Evolutionary conservation across 225 moss, liverwort and hornwort species (phyloP).

Genomic region (Pseudoscleropodium purum): DNA sequence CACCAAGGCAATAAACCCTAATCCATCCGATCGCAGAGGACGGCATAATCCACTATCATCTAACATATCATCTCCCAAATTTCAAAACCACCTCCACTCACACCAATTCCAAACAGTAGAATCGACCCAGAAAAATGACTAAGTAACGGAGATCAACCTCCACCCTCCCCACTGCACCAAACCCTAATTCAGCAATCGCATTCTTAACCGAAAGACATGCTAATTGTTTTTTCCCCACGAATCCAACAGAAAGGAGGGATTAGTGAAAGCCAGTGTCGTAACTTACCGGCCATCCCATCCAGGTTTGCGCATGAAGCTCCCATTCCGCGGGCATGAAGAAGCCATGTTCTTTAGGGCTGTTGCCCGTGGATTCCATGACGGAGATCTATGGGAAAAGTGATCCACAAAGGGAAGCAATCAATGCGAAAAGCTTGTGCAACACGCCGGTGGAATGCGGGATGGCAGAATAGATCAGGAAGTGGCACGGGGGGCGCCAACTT

Average conservation of each 20-base stretch:
- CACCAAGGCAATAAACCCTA: neutral
- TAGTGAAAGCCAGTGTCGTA: neutral
- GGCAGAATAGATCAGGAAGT: neutral
- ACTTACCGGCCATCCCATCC: constrained; percentile 97
- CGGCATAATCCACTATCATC: neutral
- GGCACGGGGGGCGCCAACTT: neutral
- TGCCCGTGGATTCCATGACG: constrained; percentile 6
- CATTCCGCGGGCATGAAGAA: constrained; percentile 95
- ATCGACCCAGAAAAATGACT: too few species aligned
- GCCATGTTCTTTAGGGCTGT: constrained; percentile 31
- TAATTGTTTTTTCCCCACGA: neutral
- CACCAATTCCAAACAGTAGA: neutral
- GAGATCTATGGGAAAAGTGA: neutral
- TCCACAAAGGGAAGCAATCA: too few species aligned
- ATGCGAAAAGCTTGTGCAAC: neutral
- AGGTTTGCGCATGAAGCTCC: constrained; percentile 84
- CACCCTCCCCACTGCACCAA: neutral
- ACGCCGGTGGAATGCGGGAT: neutral
- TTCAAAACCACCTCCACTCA: neutral
- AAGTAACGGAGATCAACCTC: neutral
- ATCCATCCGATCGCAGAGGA: neutral
- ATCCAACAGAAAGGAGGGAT: neutral
- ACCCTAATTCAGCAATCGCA: neutral
- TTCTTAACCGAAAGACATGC: neutral
- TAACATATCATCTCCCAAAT: neutral